These are phyloP conservation scores for Buxus sempervirens DNA, from an alignment of 164 flowering plant species.

Conservation along the genomic window DNA sequence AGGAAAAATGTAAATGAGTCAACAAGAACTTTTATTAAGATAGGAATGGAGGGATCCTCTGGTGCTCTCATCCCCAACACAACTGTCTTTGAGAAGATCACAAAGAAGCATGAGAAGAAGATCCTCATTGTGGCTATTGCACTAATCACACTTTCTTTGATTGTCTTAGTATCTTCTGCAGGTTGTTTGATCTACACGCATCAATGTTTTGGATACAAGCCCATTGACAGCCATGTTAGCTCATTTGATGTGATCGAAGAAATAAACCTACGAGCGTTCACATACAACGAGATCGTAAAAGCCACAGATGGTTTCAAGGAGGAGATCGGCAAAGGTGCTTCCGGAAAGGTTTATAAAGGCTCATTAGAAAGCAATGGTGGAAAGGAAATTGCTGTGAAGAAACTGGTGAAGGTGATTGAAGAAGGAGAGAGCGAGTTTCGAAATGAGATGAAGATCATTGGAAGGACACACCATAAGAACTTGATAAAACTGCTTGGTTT, in stretches of 20 bases:
- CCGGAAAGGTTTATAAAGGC: conserved; percentile 20
- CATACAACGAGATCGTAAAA: conserved; percentile 13
- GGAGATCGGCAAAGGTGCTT: conserved; percentile 16
- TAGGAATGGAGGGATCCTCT: background rate
- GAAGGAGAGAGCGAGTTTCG: conserved; percentile 15
- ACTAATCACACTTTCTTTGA: background rate
- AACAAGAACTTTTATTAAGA: background rate
- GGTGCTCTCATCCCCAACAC: background rate
- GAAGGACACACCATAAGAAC: conserved; percentile 22
- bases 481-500: conserved; percentile 22
- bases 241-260: background rate
- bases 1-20: background rate
- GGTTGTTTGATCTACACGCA: background rate
- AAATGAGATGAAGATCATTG: conserved; percentile 20
- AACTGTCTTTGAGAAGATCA: too few relatives aligned
- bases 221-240: background rate
- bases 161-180: background rate
- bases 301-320: conserved; percentile 18
- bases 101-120: background rate
- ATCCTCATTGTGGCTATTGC: background rate
- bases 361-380: conserved; percentile 5
- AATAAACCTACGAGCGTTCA: conserved; percentile 15
- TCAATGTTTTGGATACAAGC: background rate
- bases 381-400: conserved; percentile 18
- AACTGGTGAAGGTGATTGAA: conserved; percentile 9